Base-by-base conservation (phyloP, 2,329 filamentous ascomycete genomes). In the Phialophora expanda region DNA sequence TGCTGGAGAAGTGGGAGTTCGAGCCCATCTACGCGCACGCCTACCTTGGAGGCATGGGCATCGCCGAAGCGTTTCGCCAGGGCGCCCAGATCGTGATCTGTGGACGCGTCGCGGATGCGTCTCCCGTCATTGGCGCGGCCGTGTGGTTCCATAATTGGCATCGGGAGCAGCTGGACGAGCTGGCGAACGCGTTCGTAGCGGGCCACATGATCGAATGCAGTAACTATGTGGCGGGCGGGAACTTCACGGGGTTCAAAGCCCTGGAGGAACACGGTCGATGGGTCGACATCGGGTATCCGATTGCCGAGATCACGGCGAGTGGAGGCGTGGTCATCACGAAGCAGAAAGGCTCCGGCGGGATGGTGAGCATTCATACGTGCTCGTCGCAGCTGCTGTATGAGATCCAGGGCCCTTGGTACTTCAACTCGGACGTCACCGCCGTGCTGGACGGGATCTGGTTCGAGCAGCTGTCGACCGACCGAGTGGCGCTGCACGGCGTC, bases 351-450 rank as follows among this genome's bases (percentile, higher is more conserved):
- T 72, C 75, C 7, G 78, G 77, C 1, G 81, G 82, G n/a, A 69
- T 75, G 2, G 76, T 82, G 20, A 79, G 77, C 0, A 79, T 82
- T 7, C 81, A 85, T 61, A 86, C 84, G 0, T 82, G 83, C 62
- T 80, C 80, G 0, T 82, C 80, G 3, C 84, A 86, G 66, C 75
- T 86, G 2, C 70, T 86, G 1, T 86, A 85, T 70, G 83, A 85
- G 72, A 82, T 85, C 17, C 83, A 85, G 69, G 84, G 84, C 4
- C 82, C 82, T 0, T 82, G 80, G 78, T 87, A 87, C 72, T 84
- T 80, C 77, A 86, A 86, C 74, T 83, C 81, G 0, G 85, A 87
- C 67, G 84, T 86, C 32, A 85, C 82, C 0, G 85, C 85, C 0
- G 71, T 84, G 14, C 75, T 87, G 14, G 76, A 80, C 55, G 76